These are phyloP conservation scores for Colletotrichum melonis DNA, from an alignment of 2,329 filamentous ascomycete genomes.

Conservation along the genomic window DNA sequence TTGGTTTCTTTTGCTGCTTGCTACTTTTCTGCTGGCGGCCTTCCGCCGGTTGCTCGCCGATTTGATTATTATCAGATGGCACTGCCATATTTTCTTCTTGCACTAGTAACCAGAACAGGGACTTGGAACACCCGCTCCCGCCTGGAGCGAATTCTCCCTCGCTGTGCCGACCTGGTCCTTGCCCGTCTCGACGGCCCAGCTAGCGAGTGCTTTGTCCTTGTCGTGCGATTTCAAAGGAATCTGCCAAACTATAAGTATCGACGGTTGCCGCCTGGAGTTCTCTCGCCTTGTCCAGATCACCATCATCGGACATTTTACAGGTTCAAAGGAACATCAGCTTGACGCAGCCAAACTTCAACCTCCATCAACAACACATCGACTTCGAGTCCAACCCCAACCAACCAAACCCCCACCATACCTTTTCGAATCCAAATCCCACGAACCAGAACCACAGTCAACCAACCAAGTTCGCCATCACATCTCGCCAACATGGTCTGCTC, in stretches of 20 bases:
- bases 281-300: constrained; percentile 17
- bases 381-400: background rate
- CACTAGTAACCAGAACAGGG: constrained; percentile 32
- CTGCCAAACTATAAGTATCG: constrained; percentile 35
- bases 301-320: constrained; percentile 22
- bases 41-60: constrained; percentile 32
- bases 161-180: constrained; percentile 29
- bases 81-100: constrained; percentile 34
- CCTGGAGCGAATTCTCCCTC: constrained; percentile 26
- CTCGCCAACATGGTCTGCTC: constrained; percentile 30
- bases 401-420: background rate
- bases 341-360: background rate
- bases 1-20: constrained; percentile 27
- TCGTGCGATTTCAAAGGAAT: constrained; percentile 23
- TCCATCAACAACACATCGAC: background rate
- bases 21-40: constrained; percentile 23
- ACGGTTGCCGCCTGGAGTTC: constrained; percentile 21
- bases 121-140: constrained; percentile 31
- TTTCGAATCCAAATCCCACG: background rate
- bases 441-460: background rate
- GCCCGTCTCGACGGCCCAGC: constrained; percentile 11
- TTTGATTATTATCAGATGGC: constrained; percentile 32
- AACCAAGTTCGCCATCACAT: background rate
- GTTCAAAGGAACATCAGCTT: constrained; percentile 5
- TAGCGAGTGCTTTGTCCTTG: constrained; percentile 30